These are phyloP conservation scores for Thelonectria blattea DNA, from an alignment of 2,329 filamentous ascomycete genomes.

Conservation along the genomic window DNA sequence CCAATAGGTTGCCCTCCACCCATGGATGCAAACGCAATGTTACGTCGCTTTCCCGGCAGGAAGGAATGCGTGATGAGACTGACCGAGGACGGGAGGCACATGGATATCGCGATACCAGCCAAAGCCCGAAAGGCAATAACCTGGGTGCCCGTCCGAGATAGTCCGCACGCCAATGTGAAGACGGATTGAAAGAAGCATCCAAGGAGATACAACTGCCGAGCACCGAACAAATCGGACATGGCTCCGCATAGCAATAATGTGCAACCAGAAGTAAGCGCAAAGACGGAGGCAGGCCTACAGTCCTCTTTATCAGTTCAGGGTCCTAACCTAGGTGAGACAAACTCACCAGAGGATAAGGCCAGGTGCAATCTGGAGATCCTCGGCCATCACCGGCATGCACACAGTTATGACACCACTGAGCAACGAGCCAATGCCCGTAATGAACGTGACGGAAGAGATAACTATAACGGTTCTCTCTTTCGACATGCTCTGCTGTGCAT, in stretches of 20 bases:
- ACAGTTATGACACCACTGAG: slow-evolving; percentile 1
- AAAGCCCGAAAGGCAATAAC: slow-evolving; percentile 41
- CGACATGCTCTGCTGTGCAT: neutral
- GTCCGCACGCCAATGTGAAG: slow-evolving; percentile 40
- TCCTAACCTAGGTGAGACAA: too few species aligned
- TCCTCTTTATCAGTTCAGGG: neutral
- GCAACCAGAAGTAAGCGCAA: slow-evolving; percentile 3
- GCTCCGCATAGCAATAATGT: neutral
- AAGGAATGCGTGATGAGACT: slow-evolving; percentile 42
- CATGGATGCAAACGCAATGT: slow-evolving; percentile 46
- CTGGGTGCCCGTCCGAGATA: slow-evolving; percentile 38
- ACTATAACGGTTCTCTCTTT: neutral
- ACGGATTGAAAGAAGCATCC: slow-evolving; percentile 14
- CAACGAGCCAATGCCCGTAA: neutral
- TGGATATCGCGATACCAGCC: slow-evolving; percentile 39
- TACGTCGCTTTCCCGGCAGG: slow-evolving; percentile 39
- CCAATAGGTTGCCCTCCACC: slow-evolving; percentile 50
- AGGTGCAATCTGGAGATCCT: neutral
- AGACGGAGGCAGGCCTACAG: slow-evolving; percentile 1
- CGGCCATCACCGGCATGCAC: neutral
- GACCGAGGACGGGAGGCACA: slow-evolving; percentile 42
- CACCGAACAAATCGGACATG: slow-evolving; percentile 3
- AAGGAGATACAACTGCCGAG: slow-evolving; percentile 2
- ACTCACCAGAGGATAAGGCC: slow-evolving; percentile 2
- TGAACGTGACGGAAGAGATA: slow-evolving; percentile 3